Evolutionary conservation across 176 grass and related monocot genomes (phyloP), one percentile per base, ranked within the genome.

Genomic region (Ensete ventricosum): DNA sequence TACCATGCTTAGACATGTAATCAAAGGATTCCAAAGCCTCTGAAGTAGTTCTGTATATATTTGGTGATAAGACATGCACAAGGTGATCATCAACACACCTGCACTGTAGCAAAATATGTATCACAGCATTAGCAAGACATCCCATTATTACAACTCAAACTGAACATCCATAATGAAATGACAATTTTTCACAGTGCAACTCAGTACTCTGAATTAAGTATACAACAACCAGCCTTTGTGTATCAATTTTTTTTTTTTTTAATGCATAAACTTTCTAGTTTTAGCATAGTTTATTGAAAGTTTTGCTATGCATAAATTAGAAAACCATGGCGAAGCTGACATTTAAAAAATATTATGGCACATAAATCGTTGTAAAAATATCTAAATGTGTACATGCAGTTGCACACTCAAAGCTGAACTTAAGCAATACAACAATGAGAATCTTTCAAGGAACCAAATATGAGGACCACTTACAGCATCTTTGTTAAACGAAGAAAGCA

Each of bases 1-100:
- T 88, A 97, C 90, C 94, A 80, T 90, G 51, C 81, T 93, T 88
- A 73, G 94, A 64, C 67, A 98, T 90, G 77, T 98, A 98, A 78
- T 98, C 90, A 87, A 98, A 98, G 60, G 94, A 98, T 84, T 93
- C 90, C 69, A 98, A 78, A 66, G 86, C 90, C 81, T 98, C 94
- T 0, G 88, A 81, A 80, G 90, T 88, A 50, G 84, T 91, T 71
- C 94, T 78, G 52, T 93, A 98, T 83, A 98, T 98, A 73, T 98
- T 98, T 82, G 94, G 94, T 50, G 94, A 98, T 55, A 98, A 81
- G 9, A 89, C 68, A 55, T 93, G 90, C 70, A 98, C 94, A 70
- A 98, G 88, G 67, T 93, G 94, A 60, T 91, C 86, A 76, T 93
- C 94, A 73, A 98, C 94, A 88, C 94, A 98, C 78, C 92, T 92